Evolutionary conservation across 768 basidiomycete genomes (phyloP), one percentile per base, ranked within the genome.

Genomic region (Pleurotus djamor): DNA sequence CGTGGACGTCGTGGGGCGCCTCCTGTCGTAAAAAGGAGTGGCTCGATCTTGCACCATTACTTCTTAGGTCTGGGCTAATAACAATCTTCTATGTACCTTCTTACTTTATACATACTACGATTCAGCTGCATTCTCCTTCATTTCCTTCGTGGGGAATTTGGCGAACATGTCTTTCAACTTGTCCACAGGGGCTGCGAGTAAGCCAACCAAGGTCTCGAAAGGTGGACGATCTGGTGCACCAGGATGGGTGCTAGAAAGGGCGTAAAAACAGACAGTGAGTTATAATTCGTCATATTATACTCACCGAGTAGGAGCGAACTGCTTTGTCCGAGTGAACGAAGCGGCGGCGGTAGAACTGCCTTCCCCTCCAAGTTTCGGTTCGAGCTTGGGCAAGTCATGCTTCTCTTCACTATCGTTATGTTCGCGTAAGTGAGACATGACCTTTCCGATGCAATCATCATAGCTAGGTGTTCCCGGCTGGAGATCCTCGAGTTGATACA

Each of bases 321-420:
- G 80, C 74, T 88, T 88, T 1, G 85, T 87, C 55, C 75, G 69
- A 62, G 69, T 75, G 71, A 87, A 88, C 36, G 65, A 71, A 17
- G 62, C 59, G 1, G 84, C 83, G 0, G 83, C 82, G n/a, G 69
- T 52, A 32, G 71, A 63, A 61, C 82, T 81, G 2, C 70, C 76
- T 0, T 80, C 75, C 4, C 67, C 61, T 10, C 81, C 79, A 28
- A 87, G 71, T 13, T 72, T 70, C 7, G 77, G 71, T 66, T 84
- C 81, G 16, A 87, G 75, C 14, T 75, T 63, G 1, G 85, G 85
- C 0, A 87, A 75, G 66, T 88, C 86, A 13, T 81, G 72, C 34
- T 68, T 66, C 65, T 87, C 86, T 61, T 88, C 86, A 63, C 75
- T 76, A 48, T 84, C 79, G 65, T 83, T 84, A 68, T 86, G 84